Percentiles rank a stretch among this genome's conserved stretches.
These are phyloP conservation scores for Thraustochytrium sp. DNA, from an alignment of 352 stramenopile genomes.

Conservation along the genomic window DNA sequence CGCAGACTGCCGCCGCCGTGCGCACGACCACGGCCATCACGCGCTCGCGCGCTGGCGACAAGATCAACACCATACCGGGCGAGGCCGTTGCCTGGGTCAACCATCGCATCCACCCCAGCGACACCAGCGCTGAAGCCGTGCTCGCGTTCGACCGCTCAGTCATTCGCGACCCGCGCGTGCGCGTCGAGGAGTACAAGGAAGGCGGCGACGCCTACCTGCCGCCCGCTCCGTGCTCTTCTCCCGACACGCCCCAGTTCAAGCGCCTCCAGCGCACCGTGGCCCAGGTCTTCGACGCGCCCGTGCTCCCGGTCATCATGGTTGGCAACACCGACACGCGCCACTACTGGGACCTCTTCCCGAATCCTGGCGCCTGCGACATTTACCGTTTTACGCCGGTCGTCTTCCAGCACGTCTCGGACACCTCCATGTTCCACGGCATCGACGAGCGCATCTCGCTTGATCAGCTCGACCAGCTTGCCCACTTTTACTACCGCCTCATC, in stretches of 20 bases:
- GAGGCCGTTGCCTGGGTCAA: slow-evolving; percentile 46
- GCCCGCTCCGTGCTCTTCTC: background rate
- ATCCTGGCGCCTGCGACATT: slow-evolving; percentile 36
- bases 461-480: slow-evolving; percentile 5
- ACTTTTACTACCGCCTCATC: slow-evolving; percentile 45
- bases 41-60: slow-evolving; percentile 42
- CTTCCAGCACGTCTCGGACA: slow-evolving; percentile 43
- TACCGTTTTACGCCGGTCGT: slow-evolving; percentile 49
- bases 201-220: background rate
- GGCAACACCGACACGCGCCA: slow-evolving; percentile 50
- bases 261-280: slow-evolving; percentile 40
- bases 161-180: slow-evolving; percentile 46
- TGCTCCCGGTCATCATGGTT: slow-evolving; percentile 44
- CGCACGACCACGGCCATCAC: slow-evolving; percentile 50
- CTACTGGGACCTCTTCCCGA: slow-evolving; percentile 48
- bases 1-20: slow-evolving; percentile 38
- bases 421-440: slow-evolving; percentile 51
- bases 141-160: slow-evolving; percentile 48
- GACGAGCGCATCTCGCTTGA: slow-evolving; percentile 44
- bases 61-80: slow-evolving; percentile 47
- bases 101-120: slow-evolving; percentile 47
- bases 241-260: slow-evolving; percentile 6
- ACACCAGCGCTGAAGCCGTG: slow-evolving; percentile 29
- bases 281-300: slow-evolving; percentile 29
- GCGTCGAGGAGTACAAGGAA: slow-evolving; percentile 26